Conservation (phyloP, 331 rosid species). For the Pyrus hybrid region DNA sequence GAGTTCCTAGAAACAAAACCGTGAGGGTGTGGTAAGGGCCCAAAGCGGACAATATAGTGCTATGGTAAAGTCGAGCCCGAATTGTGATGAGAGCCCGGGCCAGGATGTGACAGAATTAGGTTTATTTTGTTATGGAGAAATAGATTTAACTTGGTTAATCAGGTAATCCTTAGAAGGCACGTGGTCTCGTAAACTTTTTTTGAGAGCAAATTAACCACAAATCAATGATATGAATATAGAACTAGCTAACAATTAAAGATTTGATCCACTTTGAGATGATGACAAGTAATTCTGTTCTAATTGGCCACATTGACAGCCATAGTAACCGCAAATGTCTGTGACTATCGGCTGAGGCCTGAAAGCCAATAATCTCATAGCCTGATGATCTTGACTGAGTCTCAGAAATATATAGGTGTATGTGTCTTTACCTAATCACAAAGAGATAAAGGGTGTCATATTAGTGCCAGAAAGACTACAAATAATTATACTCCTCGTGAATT, state of each 20-base stretch:
- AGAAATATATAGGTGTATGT: too few species aligned
- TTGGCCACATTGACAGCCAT: neutral
- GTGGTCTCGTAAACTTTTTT: neutral
- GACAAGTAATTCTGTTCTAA: neutral
- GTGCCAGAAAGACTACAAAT: neutral
- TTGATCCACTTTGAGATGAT: neutral
- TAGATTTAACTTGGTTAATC: neutral
- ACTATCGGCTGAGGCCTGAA: neutral
- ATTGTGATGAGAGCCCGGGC: too few species aligned
- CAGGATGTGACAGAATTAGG: too few species aligned
- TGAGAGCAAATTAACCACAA: neutral
- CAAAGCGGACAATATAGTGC: too few species aligned
- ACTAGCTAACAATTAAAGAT: neutral
- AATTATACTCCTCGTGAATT: too few species aligned
- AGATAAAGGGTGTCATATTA: neutral
- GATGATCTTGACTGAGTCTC: neutral
- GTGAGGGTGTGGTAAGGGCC: too few species aligned
- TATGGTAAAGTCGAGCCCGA: too few species aligned
- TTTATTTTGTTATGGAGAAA: neutral
- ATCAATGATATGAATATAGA: neutral
- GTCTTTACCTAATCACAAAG: neutral
- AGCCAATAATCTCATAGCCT: neutral
- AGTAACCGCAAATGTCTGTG: neutral
- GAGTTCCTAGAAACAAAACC: too few species aligned
- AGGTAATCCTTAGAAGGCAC: neutral